These are phyloP conservation scores for Didymella pinodella DNA, from an alignment of 2,329 filamentous ascomycete species.

Conservation along the genomic window DNA sequence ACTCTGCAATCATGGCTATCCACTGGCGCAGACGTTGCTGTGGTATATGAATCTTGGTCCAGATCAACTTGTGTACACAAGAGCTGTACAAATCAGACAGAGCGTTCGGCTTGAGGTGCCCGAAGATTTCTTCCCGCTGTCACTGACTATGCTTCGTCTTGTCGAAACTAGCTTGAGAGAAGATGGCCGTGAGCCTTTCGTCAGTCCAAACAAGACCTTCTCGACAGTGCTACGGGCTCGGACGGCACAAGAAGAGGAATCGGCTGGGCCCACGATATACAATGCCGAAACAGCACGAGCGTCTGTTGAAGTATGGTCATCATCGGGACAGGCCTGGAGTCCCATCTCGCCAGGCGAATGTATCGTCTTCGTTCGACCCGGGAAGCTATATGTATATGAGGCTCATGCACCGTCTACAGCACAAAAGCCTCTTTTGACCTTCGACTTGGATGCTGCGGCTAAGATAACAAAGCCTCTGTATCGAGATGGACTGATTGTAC, in stretches of 20 bases:
- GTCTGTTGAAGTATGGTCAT: conserved; percentile 29
- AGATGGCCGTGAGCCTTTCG: conserved; percentile 29
- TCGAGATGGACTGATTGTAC: conserved; percentile 15
- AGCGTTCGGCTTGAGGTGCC: conserved; percentile 34
- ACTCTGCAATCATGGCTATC: conserved; percentile 37
- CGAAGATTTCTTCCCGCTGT: conserved; percentile 24
- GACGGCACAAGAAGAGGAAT: conserved; percentile 6
- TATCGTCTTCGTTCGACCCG: conserved; percentile 26
- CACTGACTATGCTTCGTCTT: conserved; percentile 28
- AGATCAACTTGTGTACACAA: conserved; percentile 34
- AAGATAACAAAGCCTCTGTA: conserved; percentile 7
- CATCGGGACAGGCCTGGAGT: conserved; percentile 21
- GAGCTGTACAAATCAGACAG: conserved; percentile 19
- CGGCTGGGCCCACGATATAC: conserved; percentile 15
- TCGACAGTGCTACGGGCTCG: conserved; percentile 13
- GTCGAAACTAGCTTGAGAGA: conserved; percentile 31
- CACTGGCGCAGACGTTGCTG: conserved; percentile 29
- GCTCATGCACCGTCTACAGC: conserved; percentile 14
- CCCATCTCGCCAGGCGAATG: conserved; percentile 25
- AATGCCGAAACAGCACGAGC: conserved; percentile 28
- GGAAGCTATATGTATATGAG: conserved; percentile 28
- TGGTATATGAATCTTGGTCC: conserved; percentile 34
- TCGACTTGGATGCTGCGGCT: conserved; percentile 16
- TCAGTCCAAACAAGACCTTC: conserved; percentile 29
- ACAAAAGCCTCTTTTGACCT: conserved; percentile 23